These are phyloP conservation scores for Lentinula guzmanii DNA, from an alignment of 768 basidiomycete species.

Conservation along the genomic window DNA sequence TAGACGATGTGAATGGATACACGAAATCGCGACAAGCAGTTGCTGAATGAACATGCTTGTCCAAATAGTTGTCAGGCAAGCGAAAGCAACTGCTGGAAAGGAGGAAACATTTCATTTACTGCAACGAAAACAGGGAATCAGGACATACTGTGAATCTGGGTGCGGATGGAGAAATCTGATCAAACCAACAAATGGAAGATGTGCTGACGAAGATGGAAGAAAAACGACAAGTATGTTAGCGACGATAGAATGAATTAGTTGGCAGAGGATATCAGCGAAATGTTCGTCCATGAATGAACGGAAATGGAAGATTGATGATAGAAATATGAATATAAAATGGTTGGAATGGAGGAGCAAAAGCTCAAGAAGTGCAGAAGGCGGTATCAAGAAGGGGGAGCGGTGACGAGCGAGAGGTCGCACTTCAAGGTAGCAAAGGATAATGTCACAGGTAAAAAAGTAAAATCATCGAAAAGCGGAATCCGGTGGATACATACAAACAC, in stretches of 20 bases:
- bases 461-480: slow-evolving; percentile 14
- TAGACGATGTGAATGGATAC: not conserved
- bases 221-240: not conserved
- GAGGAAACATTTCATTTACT: not conserved
- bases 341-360: slow-evolving; percentile 5
- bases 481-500: slow-evolving; percentile 14
- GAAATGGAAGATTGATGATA: not conserved
- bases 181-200: not conserved
- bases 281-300: slow-evolving; percentile 6
- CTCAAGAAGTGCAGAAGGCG: slow-evolving; percentile 5
- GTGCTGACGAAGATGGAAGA: slow-evolving; percentile 2
- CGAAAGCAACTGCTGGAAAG: not conserved
- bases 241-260: not conserved
- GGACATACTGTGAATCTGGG: slow-evolving; percentile 2
- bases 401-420: not conserved
- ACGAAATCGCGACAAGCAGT: not conserved
- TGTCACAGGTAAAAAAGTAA: slow-evolving; percentile 6
- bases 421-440: slow-evolving; percentile 3
- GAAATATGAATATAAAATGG: slow-evolving; percentile 6
- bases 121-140: not conserved
- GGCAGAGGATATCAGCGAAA: not conserved
- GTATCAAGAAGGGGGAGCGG: not conserved
- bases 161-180: not conserved
- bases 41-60: not conserved
- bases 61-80: not conserved